These are phyloP conservation scores for Madurella mycetomatis DNA, from an alignment of 2,329 filamentous ascomycete genomes.

Conservation along the genomic window DNA sequence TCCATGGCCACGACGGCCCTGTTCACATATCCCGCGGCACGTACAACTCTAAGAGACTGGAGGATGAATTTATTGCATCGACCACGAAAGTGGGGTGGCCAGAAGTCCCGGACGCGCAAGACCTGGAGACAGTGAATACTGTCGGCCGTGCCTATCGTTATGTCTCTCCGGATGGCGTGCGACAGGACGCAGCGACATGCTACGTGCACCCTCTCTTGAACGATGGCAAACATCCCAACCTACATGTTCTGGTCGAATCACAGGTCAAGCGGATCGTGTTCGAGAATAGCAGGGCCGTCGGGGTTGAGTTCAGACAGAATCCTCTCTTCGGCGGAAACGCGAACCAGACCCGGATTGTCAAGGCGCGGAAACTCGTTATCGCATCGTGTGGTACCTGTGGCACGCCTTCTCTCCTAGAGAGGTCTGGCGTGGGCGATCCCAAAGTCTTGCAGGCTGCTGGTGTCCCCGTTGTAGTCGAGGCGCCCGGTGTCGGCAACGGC, in stretches of 20 bases:
- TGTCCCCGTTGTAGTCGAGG: constrained; percentile 42
- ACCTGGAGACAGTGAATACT: constrained; percentile 39
- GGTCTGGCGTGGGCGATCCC: constrained; percentile 46
- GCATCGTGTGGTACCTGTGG: constrained; percentile 37
- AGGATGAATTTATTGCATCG: constrained; percentile 48
- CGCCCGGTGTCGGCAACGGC: constrained; percentile 50
- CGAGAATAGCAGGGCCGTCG: constrained; percentile 42
- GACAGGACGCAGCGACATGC: constrained; percentile 54
- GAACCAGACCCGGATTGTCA: constrained; percentile 28
- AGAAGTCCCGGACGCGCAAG: constrained; percentile 50
- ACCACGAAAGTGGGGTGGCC: constrained; percentile 45
- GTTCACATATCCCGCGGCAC: constrained; percentile 51
- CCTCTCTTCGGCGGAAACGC: constrained; percentile 25
- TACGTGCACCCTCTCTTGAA: constrained; percentile 52
- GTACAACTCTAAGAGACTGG: constrained; percentile 36
- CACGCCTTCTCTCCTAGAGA: constrained; percentile 44
- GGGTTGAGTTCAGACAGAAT: constrained; percentile 46
- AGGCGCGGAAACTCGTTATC: constrained; percentile 46
- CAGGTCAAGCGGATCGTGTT: constrained; percentile 48
- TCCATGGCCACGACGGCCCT: constrained; percentile 53
- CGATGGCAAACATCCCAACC: constrained; percentile 42
- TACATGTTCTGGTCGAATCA: constrained; percentile 51
- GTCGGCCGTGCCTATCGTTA: constrained; percentile 44
- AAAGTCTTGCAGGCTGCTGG: constrained; percentile 43
- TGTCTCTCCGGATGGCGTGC: constrained; percentile 45